Percentiles rank a stretch among this genome's conserved stretches.
Conservation (phyloP, 139 green algal genomes). For the Coelastrella sp. region DNA sequence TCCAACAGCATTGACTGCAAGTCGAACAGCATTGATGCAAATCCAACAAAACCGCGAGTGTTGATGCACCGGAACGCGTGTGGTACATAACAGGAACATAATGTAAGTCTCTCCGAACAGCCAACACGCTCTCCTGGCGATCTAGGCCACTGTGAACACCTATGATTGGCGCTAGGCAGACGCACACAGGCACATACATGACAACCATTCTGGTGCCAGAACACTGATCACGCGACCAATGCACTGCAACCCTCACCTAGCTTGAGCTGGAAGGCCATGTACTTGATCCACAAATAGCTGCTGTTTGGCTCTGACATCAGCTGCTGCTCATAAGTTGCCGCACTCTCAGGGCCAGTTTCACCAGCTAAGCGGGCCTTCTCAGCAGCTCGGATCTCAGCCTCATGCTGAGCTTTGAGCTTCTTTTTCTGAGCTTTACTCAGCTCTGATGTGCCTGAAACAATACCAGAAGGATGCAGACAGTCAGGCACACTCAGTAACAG, state of each 20-base stretch:
- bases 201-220: too few relatives aligned
- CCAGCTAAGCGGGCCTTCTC: slow-evolving; percentile 68
- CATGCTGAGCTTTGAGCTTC: slow-evolving; percentile 64
- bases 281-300: slow-evolving; percentile 94
- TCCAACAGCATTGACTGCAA: too few relatives aligned
- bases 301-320: slow-evolving; percentile 84
- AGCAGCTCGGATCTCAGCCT: slow-evolving; percentile 71
- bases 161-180: too few relatives aligned
- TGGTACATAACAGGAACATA: too few relatives aligned
- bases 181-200: too few relatives aligned
- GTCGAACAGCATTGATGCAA: too few relatives aligned
- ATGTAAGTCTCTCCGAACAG: too few relatives aligned
- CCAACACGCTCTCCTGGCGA: too few relatives aligned
- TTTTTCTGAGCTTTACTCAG: slow-evolving; percentile 74
- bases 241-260: slow-evolving; percentile 79
- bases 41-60: too few relatives aligned
- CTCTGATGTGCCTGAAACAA: slow-evolving; percentile 11
- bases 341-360: slow-evolving; percentile 67
- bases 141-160: too few relatives aligned
- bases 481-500: background rate
- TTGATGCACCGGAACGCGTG: too few relatives aligned
- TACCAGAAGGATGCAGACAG: background rate
- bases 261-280: slow-evolving; percentile 93
- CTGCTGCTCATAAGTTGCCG: slow-evolving; percentile 87
- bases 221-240: background rate